Base-by-base conservation (phyloP, 1,284 basidiomycete species). In the Ganoderma multipileum region DNA sequence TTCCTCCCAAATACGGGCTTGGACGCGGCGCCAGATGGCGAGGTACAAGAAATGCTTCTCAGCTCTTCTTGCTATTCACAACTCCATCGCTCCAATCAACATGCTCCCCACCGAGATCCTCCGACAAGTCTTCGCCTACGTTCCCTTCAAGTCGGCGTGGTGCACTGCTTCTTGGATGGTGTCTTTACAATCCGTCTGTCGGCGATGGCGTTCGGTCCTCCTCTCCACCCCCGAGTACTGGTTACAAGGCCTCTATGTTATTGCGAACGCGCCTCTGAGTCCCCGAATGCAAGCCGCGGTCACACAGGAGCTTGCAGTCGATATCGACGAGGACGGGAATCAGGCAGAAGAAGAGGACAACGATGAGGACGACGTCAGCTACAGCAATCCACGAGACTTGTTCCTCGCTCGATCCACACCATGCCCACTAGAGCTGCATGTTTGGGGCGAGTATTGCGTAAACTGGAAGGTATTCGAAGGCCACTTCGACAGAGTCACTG, bases 71-170 rank as follows among this genome's bases (percentile, higher is more conserved):
- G 47, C 47, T 3, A 26, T 50, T 5, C 47, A 50, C 11, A 50
- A 50, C 23, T 50, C 47, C 3, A 23, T 50, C 47, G 9, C 41
- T 20, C 42, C 60, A 14, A 47, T 61, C 20, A 3, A 63, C 14
- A 23, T 30, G 12, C 41, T 64, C 11, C 63, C 63, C 36, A 39
- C 39, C 20, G 63, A 64, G 41, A 33, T 64, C 55, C 63, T 64
- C 23, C 42, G 30, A 36, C 9, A 30, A 2, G 26, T 64, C 36
- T 58, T 59, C n/a, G 9, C n/a, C 4, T 7, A 18, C 9, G 16
- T 50, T 39, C 47, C 47, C 3, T 26, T 3, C 11, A 14, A 50
- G 14, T 26, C 8, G 4, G 11, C 0, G 47, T 26, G 47, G 47
- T 50, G 38, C 14, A 5, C 30, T 20, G 7, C 36, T 4, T 16